These are phyloP conservation scores for Blastobotrys ciferrii DNA, from an alignment of 1,139 yeast genomes.

Conservation along the genomic window DNA sequence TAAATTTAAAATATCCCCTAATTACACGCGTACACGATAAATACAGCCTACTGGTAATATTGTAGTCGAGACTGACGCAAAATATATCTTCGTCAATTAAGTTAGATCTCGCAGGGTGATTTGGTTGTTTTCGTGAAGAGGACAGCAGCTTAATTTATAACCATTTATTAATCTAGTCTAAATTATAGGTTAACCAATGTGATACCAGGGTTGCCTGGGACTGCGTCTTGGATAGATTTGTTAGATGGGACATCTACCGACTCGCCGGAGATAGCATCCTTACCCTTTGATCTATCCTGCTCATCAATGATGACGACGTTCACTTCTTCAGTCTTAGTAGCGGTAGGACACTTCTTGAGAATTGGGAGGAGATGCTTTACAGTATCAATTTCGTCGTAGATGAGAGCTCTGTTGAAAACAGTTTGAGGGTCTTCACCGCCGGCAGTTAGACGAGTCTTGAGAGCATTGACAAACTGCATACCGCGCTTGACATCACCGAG, in stretches of 20 bases:
- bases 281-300: conserved; percentile 57
- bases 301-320: conserved; percentile 55
- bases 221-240: conserved; percentile 76
- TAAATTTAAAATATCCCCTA: no score
- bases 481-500: conserved; percentile 75
- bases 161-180: neutral
- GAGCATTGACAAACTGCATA: conserved; percentile 89
- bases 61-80: no score
- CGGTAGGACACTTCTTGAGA: conserved; percentile 65
- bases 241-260: conserved; percentile 61
- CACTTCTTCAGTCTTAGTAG: conserved; percentile 55
- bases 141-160: no score
- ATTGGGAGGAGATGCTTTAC: conserved; percentile 52
- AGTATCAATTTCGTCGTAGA: conserved; percentile 72
- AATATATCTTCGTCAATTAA: no score
- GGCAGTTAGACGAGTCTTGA: conserved; percentile 69
- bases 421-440: conserved; percentile 55
- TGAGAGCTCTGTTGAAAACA: conserved; percentile 84
- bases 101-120: no score
- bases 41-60: no score
- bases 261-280: conserved; percentile 65
- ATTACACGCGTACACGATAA: no score
- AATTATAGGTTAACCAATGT: conserved; percentile 54
- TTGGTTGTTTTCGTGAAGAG: no score
- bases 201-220: conserved; percentile 94